Base-by-base conservation (phyloP, 495 filamentous ascomycete genomes). In the Evernia prunastri region DNA sequence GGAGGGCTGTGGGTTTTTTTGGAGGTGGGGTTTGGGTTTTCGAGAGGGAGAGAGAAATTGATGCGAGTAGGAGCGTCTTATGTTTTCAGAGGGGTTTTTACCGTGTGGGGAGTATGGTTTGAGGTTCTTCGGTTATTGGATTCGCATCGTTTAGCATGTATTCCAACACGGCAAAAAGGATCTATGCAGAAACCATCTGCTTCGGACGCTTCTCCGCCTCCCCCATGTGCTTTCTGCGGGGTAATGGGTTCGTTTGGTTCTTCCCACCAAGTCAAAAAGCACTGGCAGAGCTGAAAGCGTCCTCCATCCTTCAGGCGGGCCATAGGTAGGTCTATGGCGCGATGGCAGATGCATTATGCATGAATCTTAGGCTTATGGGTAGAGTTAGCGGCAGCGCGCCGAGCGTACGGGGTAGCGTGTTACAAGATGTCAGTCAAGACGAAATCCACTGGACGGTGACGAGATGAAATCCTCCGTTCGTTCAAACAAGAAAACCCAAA, bases 131-230 rank as follows among this genome's bases (percentile, higher is more conserved):
- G 23, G 12, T 49, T 5, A 29, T 51, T 51, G 47, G 47, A 29
- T 51, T 33, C 51, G 51, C 27, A 54, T 54, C 27, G 27, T 17
- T 1, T 31, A 20, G 27, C 20, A 20, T 10, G 12, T 2, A 18
- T n/a, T 18, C 27, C 17, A 20, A 29, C 8, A 54, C 51, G 51
- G 27, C 20, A n/a, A 5, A 7, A 33, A 54, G 51, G 2, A 20
- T 2, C 40, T 20, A 9, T 54, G 6, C 18, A 29, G 29, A 33
- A 23, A 10, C 12, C 2, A 27, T 33, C 20, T 54, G 29, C 29
- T 54, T 54, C 7, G 51, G 51, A 20, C 51, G 51, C 29, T 54
- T 54, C 29, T 54, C 49, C 49, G 29, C 36, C 51, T 33, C 20
- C 6, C 29, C 17, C 29, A 51, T 17, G 29, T 2, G 29, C 6